Conservation (phyloP, 345 rosid species). For the Eucalyptus cladocalyx region DNA sequence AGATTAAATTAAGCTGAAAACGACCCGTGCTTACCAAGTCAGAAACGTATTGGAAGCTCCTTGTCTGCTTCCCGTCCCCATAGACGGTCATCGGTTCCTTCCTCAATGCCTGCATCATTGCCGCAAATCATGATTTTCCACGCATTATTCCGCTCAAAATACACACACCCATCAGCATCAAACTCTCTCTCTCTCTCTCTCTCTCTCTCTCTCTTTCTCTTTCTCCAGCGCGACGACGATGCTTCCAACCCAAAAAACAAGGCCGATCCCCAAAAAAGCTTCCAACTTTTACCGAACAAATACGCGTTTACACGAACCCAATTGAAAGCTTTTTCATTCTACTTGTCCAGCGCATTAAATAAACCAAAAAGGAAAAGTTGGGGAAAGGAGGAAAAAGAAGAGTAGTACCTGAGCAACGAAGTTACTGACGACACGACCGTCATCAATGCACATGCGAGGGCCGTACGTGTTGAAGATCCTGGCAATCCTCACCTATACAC, state of each 20-base stretch:
- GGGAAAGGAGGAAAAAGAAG: not conserved
- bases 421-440: constrained; percentile 97
- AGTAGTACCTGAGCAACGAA: constrained; percentile 87
- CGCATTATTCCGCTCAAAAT: not conserved
- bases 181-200: not conserved
- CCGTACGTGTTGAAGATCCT: constrained; percentile 94
- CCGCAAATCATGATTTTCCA: not conserved
- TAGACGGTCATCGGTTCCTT: constrained; percentile 96
- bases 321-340: not conserved
- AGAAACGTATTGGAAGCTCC: constrained; percentile 98
- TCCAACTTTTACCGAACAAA: not conserved
- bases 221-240: not conserved
- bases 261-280: not conserved
- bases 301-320: not conserved
- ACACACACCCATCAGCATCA: not conserved
- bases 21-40: constrained; percentile 52
- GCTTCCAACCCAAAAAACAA: not conserved
- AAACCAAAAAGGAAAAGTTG: not conserved
- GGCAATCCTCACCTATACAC: constrained; percentile 88
- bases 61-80: constrained; percentile 99
- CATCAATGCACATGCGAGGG: constrained; percentile 98
- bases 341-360: not conserved
- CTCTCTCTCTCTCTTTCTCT: not conserved
- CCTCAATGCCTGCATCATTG: constrained; percentile 69
- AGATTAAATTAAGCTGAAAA: not conserved